Evolutionary conservation across 202 grass and related monocot genomes (phyloP).

Genomic region (Musa balbisiana): DNA sequence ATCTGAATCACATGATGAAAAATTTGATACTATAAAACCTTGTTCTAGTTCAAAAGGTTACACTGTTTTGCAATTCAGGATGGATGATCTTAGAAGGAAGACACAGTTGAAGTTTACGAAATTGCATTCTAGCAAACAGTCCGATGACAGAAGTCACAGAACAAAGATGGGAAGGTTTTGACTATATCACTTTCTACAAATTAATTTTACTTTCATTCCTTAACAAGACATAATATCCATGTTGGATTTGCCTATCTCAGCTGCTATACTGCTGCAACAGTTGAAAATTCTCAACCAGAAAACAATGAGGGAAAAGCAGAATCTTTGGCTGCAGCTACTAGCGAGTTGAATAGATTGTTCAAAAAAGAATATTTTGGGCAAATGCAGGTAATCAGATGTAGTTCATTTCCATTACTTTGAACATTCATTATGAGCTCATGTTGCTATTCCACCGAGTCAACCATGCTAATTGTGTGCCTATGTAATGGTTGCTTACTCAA

Average conservation of each 20-base stretch:
- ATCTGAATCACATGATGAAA: constrained; percentile 26
- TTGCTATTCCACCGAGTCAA: not conserved
- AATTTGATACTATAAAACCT: constrained; percentile 24
- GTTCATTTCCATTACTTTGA: not conserved
- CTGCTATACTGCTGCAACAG: constrained; percentile 65
- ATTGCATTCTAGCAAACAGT: constrained; percentile 32
- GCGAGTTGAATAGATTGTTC: constrained; percentile 80
- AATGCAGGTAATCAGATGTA: constrained; percentile 56
- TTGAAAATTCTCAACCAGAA: constrained; percentile 56
- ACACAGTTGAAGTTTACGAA: constrained; percentile 40
- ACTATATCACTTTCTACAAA: constrained; percentile 13
- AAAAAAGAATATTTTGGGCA: constrained; percentile 90
- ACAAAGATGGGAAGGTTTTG: constrained; percentile 35
- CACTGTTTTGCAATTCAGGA: constrained; percentile 48
- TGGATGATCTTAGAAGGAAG: constrained; percentile 69
- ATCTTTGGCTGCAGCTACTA: constrained; percentile 58
- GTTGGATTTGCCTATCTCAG: constrained; percentile 23
- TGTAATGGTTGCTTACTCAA: no score
- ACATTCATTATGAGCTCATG: not conserved
- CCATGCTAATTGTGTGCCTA: no score
- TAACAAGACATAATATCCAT: not conserved
- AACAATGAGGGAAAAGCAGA: constrained; percentile 54
- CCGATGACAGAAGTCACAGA: constrained; percentile 8
- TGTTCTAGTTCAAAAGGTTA: constrained; percentile 45
- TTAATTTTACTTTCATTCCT: not conserved